phyloP scores from a whole-genome alignment of 331 rosid genomes.

The Acacia concinna region DNA sequence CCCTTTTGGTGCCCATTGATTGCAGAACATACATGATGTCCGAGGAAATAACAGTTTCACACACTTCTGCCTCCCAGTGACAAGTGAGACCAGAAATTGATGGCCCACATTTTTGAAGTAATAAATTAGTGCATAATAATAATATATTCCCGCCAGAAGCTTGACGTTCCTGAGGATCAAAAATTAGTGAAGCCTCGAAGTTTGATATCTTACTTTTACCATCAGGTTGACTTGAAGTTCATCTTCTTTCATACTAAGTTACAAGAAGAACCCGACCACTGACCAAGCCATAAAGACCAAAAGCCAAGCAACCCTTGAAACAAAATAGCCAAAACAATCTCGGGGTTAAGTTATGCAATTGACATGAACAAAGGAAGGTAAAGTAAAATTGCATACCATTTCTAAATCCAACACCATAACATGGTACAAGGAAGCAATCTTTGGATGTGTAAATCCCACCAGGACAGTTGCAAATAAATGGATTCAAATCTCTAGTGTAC shows the following conservation, averaged over 20 bases:
- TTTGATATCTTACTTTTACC: constrained; percentile 14
- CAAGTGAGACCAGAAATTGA: neutral
- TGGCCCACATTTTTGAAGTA: neutral
- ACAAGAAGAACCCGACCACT: constrained; percentile 32
- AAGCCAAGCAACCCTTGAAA: constrained; percentile 54
- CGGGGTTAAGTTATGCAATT: neutral
- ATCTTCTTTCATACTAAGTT: constrained; percentile 30
- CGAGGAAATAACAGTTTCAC: neutral
- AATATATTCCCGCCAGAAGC: neutral
- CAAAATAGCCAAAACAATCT: constrained; percentile 21
- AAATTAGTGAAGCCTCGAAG: constrained; percentile 5
- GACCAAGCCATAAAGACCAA: constrained; percentile 43
- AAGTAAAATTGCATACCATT: constrained; percentile 38
- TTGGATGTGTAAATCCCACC: constrained; percentile 66
- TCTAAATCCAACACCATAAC: constrained; percentile 44
- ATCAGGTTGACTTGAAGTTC: neutral
- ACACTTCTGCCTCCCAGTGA: neutral
- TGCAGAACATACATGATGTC: neutral
- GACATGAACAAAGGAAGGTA: neutral
- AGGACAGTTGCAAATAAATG: constrained; percentile 78
- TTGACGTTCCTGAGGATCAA: neutral
- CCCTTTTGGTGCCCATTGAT: neutral
- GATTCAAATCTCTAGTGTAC: constrained; percentile 43
- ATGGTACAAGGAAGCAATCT: constrained; percentile 61
- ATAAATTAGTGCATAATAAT: constrained; percentile 12